A percentile compares a stretch with the other conserved stretches of the same genome.
Conservation (phyloP, 1,284 basidiomycete species). For the Heterobasidion parviporum region DNA sequence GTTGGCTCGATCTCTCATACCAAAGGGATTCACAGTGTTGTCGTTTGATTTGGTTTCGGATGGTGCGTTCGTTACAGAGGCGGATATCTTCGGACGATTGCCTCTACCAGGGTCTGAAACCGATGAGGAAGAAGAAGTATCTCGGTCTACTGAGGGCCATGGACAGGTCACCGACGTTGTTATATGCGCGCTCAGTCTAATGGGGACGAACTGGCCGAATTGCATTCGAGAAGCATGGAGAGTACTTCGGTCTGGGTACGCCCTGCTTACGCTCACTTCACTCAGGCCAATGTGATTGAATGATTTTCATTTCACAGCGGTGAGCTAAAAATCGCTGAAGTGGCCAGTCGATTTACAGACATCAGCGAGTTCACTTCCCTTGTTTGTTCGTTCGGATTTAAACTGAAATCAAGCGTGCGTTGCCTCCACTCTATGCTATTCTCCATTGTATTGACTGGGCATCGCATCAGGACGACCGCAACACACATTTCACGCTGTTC, state of each 20-base stretch:
- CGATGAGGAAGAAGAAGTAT: slow-evolving; percentile 20
- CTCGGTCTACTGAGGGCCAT: slow-evolving; percentile 25
- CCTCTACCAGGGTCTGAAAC: slow-evolving; percentile 79
- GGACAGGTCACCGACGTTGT: slow-evolving; percentile 85
- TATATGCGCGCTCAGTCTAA: slow-evolving; percentile 91
- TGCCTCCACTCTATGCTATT: not conserved
- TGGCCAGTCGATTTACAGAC: slow-evolving; percentile 80
- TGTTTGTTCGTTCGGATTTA: slow-evolving; percentile 75
- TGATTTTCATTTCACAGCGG: slow-evolving; percentile 43
- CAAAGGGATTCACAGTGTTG: slow-evolving; percentile 63
- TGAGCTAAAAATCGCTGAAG: slow-evolving; percentile 89
- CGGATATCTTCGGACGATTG: slow-evolving; percentile 67
- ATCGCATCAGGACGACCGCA: slow-evolving; percentile 57
- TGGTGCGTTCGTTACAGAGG: slow-evolving; percentile 64
- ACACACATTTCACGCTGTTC: slow-evolving; percentile 86
- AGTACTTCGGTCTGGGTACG: slow-evolving; percentile 74
- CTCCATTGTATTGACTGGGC: not conserved
- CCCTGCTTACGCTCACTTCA: slow-evolving; percentile 10
- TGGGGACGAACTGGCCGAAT: slow-evolving; percentile 95
- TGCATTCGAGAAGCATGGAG: slow-evolving; percentile 88
- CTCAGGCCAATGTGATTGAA: too few relatives aligned
- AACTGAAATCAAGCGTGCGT: slow-evolving; percentile 63
- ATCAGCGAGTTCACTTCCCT: slow-evolving; percentile 71
- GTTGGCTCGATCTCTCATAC: slow-evolving; percentile 68
- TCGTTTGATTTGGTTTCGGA: slow-evolving; percentile 81